Evolutionary conservation across 106 monocot species (phyloP), one percentile per base, ranked within the genome.

Genomic region (Dioscorea zingiberensis): DNA sequence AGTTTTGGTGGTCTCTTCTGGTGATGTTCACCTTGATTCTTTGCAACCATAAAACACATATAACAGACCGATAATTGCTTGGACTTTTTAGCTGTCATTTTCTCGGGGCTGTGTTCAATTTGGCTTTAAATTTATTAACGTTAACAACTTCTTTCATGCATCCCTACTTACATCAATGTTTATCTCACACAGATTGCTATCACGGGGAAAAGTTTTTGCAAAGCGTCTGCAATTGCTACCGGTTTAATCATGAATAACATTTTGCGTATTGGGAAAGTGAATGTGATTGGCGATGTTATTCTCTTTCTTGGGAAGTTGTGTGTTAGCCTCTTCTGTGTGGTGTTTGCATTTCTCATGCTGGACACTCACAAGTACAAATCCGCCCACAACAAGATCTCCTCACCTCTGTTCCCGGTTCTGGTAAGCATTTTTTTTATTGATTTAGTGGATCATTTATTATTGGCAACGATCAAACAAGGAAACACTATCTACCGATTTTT

Each of bases 241-340:
- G 93, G 86, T 53, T 66, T 98, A 59, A 98, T 98, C 27, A 93
- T 93, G 93, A 98, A 84, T 30, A 98, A 98, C 74, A 98, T 93
- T 77, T 77, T 98, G 67, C 92, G 98, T 0, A 98, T 98, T 47
- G 92, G 98, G 64, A 98, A 98, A 80, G 98, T 98, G 17, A 98
- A 98, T 68, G 93, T 93, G 51, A 86, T 98, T 59, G 98, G 98
- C 21, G 98, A 98, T 76, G 84, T 98, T 64, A 98, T 98, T 73
- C 89, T 98, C 54, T 86, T 93, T 76, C 86, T 98, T 44, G 98
- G 98, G 27, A 98, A 93, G 63, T 63, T 98, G 45, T 93, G 98
- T 65, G 86, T 98, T 28, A 89, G 98, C 76, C 81, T 98, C 22
- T 82, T 93, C 65, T 93, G 87, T 74, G 86, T 84, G 15, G 65